phyloP scores from a whole-genome alignment of 225 moss, liverwort and hornwort genomes.

The Pseudoscleropodium purum region DNA sequence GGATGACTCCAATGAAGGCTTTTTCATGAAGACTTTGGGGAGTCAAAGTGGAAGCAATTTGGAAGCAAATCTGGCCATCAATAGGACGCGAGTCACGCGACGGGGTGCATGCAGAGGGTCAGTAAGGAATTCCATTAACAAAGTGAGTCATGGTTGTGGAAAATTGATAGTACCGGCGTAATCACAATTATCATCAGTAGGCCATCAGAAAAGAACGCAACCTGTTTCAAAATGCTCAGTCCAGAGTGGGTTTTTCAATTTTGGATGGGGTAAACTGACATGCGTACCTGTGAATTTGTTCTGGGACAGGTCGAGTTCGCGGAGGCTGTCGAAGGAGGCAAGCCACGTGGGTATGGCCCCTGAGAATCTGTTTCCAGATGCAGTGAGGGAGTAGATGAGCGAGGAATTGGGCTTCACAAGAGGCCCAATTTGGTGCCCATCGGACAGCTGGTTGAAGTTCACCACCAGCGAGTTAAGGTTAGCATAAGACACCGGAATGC shows the following conservation, averaged over 20 bases:
- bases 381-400: background rate
- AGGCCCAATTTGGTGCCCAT: background rate
- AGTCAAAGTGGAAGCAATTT: no score
- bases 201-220: background rate
- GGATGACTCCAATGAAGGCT: no score
- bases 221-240: background rate
- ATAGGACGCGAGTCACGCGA: background rate
- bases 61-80: background rate
- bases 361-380: background rate
- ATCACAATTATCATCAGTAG: background rate
- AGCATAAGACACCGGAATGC: background rate
- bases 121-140: background rate
- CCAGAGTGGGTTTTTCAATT: background rate
- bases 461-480: background rate
- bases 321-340: background rate
- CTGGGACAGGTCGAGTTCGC: background rate
- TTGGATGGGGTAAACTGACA: background rate
- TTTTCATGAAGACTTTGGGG: no score
- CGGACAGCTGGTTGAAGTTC: background rate
- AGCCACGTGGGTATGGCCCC: background rate
- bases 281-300: background rate
- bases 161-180: background rate
- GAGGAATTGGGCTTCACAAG: background rate
- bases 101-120: background rate
- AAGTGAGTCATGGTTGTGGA: background rate